Conservation (phyloP, 345 rosid species). For the Eucalyptus albens region DNA sequence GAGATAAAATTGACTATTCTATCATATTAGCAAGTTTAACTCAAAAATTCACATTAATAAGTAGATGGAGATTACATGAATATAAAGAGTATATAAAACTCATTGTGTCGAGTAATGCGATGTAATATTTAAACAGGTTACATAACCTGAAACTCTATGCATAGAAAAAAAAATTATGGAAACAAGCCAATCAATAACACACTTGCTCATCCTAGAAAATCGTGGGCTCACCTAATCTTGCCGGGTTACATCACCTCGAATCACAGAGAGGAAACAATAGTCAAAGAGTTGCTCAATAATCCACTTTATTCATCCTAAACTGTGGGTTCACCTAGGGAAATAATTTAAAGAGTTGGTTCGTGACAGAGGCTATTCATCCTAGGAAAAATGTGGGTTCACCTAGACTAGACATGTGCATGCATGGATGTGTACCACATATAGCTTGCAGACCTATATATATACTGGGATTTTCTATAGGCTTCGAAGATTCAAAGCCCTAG, state of each 20-base stretch:
- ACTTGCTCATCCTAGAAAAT: too few species aligned
- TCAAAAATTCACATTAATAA: neutral
- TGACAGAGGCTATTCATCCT: neutral
- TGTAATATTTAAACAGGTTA: neutral
- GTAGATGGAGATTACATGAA: rapidly evolving
- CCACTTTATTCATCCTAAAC: neutral
- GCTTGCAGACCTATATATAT: neutral
- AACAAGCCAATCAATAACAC: too few species aligned
- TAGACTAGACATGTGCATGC: neutral
- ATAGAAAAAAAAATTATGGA: neutral
- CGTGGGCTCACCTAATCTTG: too few species aligned
- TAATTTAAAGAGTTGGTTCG: neutral
- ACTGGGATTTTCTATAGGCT: neutral
- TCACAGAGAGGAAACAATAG: too few species aligned
- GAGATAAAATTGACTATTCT: too few species aligned
- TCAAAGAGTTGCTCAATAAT: neutral
- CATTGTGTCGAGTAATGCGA: rapidly evolving
- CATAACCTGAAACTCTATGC: neutral
- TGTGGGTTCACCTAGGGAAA: neutral
- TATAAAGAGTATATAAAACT: neutral
- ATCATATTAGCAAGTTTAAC: too few species aligned
- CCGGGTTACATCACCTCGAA: too few species aligned
- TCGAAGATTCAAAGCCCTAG: neutral
- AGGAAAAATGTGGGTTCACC: neutral
- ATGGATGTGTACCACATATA: neutral